Conservation (phyloP, 495 filamentous ascomycete genomes). For the Oidiodendron maius region DNA sequence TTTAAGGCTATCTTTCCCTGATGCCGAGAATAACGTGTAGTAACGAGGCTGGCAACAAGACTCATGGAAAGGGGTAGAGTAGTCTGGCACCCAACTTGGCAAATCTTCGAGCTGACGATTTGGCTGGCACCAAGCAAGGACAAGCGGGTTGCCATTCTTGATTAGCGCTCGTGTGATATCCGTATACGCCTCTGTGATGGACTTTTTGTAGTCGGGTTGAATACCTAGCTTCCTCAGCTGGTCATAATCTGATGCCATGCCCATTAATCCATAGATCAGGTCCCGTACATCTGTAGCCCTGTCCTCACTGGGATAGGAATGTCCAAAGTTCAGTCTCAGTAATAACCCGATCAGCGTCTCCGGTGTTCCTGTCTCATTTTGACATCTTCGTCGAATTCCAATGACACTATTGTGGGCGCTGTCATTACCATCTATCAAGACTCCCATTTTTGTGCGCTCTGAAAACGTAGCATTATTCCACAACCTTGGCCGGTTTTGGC, state of each 20-base stretch:
- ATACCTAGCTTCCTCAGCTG: background rate
- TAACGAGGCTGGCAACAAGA: too few species aligned
- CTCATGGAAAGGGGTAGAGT: background rate
- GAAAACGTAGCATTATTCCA: background rate
- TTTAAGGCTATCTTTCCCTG: too few species aligned
- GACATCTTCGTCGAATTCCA: too few species aligned
- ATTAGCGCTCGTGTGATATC: background rate
- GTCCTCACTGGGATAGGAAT: background rate
- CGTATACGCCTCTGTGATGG: background rate
- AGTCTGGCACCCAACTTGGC: slow-evolving; percentile 3
- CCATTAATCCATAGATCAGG: slow-evolving; percentile 10
- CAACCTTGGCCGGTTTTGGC: background rate
- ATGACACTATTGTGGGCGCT: too few species aligned
- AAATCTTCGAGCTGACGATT: background rate
- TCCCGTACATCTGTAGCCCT: slow-evolving; percentile 11
- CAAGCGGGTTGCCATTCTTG: background rate
- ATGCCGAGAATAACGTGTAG: too few species aligned
- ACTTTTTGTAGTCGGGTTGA: background rate
- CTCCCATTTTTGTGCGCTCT: background rate
- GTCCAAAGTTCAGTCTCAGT: too few species aligned
- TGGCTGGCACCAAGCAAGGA: background rate
- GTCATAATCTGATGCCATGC: background rate
- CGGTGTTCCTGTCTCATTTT: too few species aligned
- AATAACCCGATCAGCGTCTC: too few species aligned
- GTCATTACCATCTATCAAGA: too few species aligned